Percentiles rank a stretch among this genome's conserved stretches.
Evolutionary conservation across 1,284 basidiomycete species (phyloP).

Genomic region (Trametes polyzona): DNA sequence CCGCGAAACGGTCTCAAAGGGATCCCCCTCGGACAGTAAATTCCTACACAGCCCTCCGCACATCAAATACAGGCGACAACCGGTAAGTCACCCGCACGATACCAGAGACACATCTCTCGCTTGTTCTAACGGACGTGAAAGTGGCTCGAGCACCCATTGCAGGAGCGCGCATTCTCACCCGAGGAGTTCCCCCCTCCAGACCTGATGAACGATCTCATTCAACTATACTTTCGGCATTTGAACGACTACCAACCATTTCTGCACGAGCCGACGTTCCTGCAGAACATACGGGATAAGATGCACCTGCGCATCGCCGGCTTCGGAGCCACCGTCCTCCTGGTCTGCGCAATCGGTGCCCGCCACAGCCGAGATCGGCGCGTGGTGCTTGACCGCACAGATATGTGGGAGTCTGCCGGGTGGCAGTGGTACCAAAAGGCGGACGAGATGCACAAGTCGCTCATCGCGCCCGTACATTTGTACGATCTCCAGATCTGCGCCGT

Average conservation of each 20-base stretch:
- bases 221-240: constrained; percentile 68
- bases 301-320: constrained; percentile 65
- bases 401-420: constrained; percentile 70
- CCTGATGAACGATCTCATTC: constrained; percentile 62
- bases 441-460: constrained; percentile 55
- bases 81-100: too few species aligned
- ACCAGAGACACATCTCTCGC: background rate
- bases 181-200: constrained; percentile 61
- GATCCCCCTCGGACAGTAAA: constrained; percentile 12
- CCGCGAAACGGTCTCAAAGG: constrained; percentile 5
- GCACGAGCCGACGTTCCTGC: constrained; percentile 78
- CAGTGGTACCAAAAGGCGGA: constrained; percentile 70
- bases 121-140: background rate
- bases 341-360: constrained; percentile 76
- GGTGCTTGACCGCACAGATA: constrained; percentile 46
- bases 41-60: constrained; percentile 4
- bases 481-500: constrained; percentile 67
- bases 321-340: constrained; percentile 67
- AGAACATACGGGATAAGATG: constrained; percentile 53
- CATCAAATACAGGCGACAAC: background rate
- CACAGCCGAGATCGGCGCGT: constrained; percentile 71
- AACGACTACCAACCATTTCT: constrained; percentile 72
- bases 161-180: background rate
- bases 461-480: constrained; percentile 61
- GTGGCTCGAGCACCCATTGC: constrained; percentile 11